Percentiles rank a stretch among this genome's conserved stretches.
These are phyloP conservation scores for Nakaseomyces sp. DNA, from an alignment of 1,139 yeast species.

Conservation along the genomic window DNA sequence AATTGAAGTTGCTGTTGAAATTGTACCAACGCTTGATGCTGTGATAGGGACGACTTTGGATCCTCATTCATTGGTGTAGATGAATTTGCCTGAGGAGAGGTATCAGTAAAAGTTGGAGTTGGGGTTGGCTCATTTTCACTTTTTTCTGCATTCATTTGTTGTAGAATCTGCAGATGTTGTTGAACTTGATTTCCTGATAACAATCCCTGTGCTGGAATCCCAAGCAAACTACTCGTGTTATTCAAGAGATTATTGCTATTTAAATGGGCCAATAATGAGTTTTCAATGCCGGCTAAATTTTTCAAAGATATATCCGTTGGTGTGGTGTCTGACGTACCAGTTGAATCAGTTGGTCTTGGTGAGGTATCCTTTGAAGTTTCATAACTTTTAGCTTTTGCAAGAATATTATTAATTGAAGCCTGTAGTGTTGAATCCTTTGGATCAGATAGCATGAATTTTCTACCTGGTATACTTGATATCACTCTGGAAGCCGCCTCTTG, in stretches of 20 bases:
- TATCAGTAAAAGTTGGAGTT: background rate
- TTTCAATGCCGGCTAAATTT: conserved; percentile 2
- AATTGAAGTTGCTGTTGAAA: conserved; percentile 5
- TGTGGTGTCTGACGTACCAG: background rate
- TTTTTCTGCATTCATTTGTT: conserved; percentile 3
- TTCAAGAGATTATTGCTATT: background rate
- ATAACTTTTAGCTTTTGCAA: background rate
- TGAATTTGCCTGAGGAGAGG: background rate
- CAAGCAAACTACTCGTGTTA: conserved; percentile 1
- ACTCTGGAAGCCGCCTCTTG: background rate
- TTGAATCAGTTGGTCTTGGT: background rate
- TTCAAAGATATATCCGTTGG: conserved; percentile 2
- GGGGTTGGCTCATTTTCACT: background rate
- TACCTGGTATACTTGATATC: background rate
- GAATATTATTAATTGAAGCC: conserved; percentile 3
- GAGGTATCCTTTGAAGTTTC: background rate
- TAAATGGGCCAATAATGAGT: background rate
- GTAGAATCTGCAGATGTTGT: conserved; percentile 3
- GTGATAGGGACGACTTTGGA: background rate
- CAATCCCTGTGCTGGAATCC: background rate
- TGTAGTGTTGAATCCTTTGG: conserved; percentile 2
- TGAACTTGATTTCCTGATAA: conserved; percentile 5
- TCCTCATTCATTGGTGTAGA: background rate
- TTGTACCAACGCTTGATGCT: background rate
- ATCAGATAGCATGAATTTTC: conserved; percentile 3